Evolutionary conservation across 352 stramenopile species (phyloP), one percentile per base, ranked within the genome.

Genomic region (Phytophthora sojae): DNA sequence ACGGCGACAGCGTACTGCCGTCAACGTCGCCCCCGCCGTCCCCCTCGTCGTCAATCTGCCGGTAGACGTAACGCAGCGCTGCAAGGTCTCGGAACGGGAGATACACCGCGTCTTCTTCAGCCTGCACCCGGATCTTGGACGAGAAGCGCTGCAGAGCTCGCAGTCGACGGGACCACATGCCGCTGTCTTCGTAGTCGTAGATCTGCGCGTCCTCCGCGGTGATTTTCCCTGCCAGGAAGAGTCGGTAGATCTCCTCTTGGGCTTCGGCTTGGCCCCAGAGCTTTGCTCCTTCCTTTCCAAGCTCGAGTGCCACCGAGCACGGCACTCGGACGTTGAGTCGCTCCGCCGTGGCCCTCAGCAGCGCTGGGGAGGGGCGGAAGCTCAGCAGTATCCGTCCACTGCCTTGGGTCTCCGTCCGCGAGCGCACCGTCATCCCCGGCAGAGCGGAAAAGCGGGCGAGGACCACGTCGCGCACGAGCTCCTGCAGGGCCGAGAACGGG

Each of bases 181-280:
- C 71, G 4, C 64, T 57, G 54, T 86, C 78, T 60, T 94, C 86
- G 17, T 66, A 75, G 39, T 85, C 76, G 21, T 91, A 92, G 49
- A 95, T 50, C 62, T 91, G 85, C 6, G 83, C 80, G 12, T 95
- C 88, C 26, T 91, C 76, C 1, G 76, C 61, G 4, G 71, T 64
- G 49, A 93, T 85, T 49, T 90, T 85, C 0, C 84, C 88, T 3
- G 78, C 81, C 1, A 94, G 75, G 42, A 94, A 95, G 29, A 95
- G 72, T 11, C 83, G 82, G 49, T 90, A 85, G 32, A 94, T 79
- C 50, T 92, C 79, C 64, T 92, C 82, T 57, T 93, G 84, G 0
- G 81, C 88, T 17, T 81, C 78, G 1, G 76, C 17, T 30, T 76
- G 67, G 23, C 32, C 64, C 72, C 71, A 89, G 19, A 85, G 68